Percentiles rank a stretch among this genome's conserved stretches.
Conservation (phyloP, 371 early-diverging fungal genomes). For the Neoconidiobolus thromboides region DNA sequence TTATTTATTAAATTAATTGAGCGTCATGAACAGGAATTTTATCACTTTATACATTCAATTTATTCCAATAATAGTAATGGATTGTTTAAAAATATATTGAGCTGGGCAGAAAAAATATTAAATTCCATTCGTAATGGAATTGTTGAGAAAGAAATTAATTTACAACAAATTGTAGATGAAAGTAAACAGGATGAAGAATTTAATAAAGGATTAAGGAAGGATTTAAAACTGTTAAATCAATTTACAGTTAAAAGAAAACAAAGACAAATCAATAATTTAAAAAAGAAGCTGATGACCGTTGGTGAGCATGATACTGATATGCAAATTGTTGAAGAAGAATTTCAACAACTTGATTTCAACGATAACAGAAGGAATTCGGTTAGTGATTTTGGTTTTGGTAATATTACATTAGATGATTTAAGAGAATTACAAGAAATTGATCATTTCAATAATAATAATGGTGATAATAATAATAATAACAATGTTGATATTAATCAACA, state of each 20-base stretch:
- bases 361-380: neutral
- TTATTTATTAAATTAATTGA: slow-evolving; percentile 19
- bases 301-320: neutral
- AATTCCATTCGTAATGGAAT: neutral
- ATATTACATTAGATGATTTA: neutral
- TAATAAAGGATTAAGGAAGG: neutral
- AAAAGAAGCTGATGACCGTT: neutral
- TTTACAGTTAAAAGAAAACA: neutral
- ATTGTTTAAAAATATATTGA: slow-evolving; percentile 17
- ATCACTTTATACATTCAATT: slow-evolving; percentile 35
- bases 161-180: neutral
- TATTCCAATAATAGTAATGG: slow-evolving; percentile 25
- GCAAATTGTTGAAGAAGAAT: neutral
- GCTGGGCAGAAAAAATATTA: slow-evolving; percentile 18
- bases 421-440: slow-evolving; percentile 3
- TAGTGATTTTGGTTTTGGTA: neutral
- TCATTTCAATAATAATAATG: neutral
- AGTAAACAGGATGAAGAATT: too few relatives aligned
- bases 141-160: neutral
- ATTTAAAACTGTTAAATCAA: neutral
- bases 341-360: neutral
- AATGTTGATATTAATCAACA: neutral
- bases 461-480: neutral
- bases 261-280: neutral
- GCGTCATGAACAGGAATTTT: slow-evolving; percentile 30